A percentile compares a stretch with the other conserved stretches of the same genome.
Evolutionary conservation across 352 stramenopile species (phyloP).

Genomic region (Lagenidium giganteum): DNA sequence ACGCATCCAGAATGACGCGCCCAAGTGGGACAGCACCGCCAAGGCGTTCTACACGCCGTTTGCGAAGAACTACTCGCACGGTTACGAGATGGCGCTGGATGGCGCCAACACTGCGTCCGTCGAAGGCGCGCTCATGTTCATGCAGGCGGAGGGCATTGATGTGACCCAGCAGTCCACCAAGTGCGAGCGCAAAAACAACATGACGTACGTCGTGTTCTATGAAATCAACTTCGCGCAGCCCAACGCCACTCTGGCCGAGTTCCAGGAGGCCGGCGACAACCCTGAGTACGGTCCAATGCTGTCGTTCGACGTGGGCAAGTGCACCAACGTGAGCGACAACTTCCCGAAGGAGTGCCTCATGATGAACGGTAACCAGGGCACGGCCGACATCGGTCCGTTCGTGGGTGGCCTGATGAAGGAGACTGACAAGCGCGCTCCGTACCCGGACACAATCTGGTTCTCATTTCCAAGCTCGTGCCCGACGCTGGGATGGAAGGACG

Average conservation of each 20-base stretch:
- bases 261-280: constrained; percentile 20
- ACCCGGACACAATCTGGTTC: constrained; percentile 48
- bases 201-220: constrained; percentile 74
- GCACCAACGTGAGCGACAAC: constrained; percentile 18
- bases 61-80: constrained; percentile 17
- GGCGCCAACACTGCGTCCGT: constrained; percentile 73
- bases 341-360: constrained; percentile 1
- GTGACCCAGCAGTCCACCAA: constrained; percentile 15
- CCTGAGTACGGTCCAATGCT: constrained; percentile 45
- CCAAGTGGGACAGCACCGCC: constrained; percentile 16
- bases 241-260: constrained; percentile 25
- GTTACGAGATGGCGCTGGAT: constrained; percentile 47
- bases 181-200: constrained; percentile 64
- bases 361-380: constrained; percentile 4
- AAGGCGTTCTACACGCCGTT: constrained; percentile 17
- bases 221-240: constrained; percentile 50
- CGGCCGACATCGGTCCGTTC: constrained; percentile 24
- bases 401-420: constrained; percentile 26
- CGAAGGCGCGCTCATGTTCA: constrained; percentile 76
- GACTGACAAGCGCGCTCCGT: constrained; percentile 28
- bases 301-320: constrained; percentile 43
- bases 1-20: constrained; percentile 38
- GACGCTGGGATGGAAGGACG: constrained; percentile 24
- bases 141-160: constrained; percentile 77
- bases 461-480: constrained; percentile 45